Evolutionary conservation across 805 yeast species (phyloP), one percentile per base, ranked within the genome.

Genomic region (Clavispora vitiphila): DNA sequence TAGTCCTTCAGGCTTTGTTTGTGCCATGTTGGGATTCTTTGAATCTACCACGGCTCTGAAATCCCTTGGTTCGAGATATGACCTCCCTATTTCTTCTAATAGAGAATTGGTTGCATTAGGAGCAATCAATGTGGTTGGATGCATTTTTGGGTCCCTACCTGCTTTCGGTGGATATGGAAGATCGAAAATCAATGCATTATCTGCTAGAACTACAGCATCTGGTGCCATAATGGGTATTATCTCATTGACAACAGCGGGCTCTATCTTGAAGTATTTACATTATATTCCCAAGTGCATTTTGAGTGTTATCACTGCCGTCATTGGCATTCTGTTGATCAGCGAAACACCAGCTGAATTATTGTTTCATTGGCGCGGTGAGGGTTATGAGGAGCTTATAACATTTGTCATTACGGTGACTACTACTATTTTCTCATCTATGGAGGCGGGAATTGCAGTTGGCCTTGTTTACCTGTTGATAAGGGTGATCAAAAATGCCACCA

Each of bases 101-200:
- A 76, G 97, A 46, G 99, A 91, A 58, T 66, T 91, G 32, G 90
- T 93, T 4, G 97, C 97, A 0, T 67, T 91, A 23, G 98, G 99
- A 1, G 63, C 76, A 11, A 78, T 84, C 41, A 91, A 90, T 51
- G 45, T 88, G 2, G 63, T 74, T 0, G 81, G 81, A 0, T 75
- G 87, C 3, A 59, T 79, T 41, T 84, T 86, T 34, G 78, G 78
- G 2, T 84, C 89, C 0, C 66, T 91, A 12, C 97, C 99, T 0
- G 79, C 95, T 0, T 90, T 90, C 71, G 99, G 98, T 8, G 98
- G 98, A 0, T 91, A 90, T 57, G 98, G 96, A 2, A 75, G 98
- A 54, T 84, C 96, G 14, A 89, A 86, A 55, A 81, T 91, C 44
- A 91, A 91, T 64, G 84, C 90, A 1, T 67, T 88, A 39, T 80